phyloP scores from a whole-genome alignment of 2,329 filamentous ascomycete species.

The Lasiodiplodia hormozganensis region DNA sequence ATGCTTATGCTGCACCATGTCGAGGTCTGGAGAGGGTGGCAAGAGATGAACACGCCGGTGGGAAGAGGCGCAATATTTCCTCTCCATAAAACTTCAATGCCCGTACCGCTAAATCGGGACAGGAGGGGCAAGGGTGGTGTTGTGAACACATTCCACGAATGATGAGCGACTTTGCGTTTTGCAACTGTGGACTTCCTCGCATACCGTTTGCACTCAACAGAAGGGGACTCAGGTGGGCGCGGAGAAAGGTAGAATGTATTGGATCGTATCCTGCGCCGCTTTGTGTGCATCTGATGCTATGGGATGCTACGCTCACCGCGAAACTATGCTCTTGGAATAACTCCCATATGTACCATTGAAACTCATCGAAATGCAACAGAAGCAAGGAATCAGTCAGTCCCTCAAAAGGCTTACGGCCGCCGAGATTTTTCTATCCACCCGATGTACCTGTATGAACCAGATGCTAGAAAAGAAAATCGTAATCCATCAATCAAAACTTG shows the following conservation, averaged over 20 bases:
- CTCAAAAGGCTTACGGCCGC: slow-evolving; percentile 1
- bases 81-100: neutral
- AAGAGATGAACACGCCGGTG: neutral
- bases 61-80: neutral
- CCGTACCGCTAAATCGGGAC: neutral
- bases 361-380: neutral
- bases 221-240: neutral
- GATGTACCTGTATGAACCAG: slow-evolving; percentile 9
- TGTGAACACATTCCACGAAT: neutral
- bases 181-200: neutral
- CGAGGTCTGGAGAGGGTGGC: neutral
- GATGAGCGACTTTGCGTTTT: neutral
- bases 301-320: slow-evolving; percentile 2
- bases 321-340: slow-evolving; percentile 15
- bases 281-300: slow-evolving; percentile 13
- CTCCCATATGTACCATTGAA: slow-evolving; percentile 20
- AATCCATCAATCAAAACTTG: neutral
- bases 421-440: slow-evolving; percentile 15
- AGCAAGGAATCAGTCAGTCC: slow-evolving; percentile 9
- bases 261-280: slow-evolving; percentile 18
- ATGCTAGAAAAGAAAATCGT: slow-evolving; percentile 22
- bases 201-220: neutral
- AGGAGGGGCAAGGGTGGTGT: neutral
- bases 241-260: slow-evolving; percentile 11
- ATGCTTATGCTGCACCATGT: neutral